phyloP scores from a whole-genome alignment of 208 protist species.

The Crithidia fasciculata region DNA sequence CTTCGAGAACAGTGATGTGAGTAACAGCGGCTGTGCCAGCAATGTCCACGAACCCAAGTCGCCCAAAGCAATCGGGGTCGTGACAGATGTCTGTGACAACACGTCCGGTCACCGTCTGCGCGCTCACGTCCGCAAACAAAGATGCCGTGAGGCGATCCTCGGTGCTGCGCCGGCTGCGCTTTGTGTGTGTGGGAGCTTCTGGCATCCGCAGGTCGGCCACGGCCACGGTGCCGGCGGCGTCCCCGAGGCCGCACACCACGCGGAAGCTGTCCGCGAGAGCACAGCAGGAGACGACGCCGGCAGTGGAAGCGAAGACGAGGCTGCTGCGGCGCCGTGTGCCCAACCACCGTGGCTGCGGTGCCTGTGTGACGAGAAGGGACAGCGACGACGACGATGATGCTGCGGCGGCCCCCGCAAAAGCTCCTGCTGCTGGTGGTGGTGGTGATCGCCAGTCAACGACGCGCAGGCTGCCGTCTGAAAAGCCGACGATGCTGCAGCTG shows the following conservation, averaged over 20 bases:
- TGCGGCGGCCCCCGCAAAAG: background rate
- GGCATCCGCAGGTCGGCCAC: constrained; percentile 65
- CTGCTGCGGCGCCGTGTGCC: constrained; percentile 12
- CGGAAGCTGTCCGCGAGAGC: constrained; percentile 56
- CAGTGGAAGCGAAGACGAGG: constrained; percentile 17
- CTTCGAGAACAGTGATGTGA: constrained; percentile 46
- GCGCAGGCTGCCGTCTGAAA: constrained; percentile 63
- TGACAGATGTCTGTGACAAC: constrained; percentile 53
- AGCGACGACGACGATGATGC: background rate
- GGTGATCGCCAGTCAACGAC: constrained; percentile 69
- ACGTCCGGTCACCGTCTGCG: constrained; percentile 39
- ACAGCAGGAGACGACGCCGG: constrained; percentile 74
- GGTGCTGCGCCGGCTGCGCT: background rate
- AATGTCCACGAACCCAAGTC: constrained; percentile 64
- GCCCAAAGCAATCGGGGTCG: constrained; percentile 30
- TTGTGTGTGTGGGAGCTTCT: constrained; percentile 7
- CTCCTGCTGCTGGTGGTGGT: background rate
- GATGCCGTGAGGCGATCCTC: constrained; percentile 3
- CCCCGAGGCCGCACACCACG: constrained; percentile 68
- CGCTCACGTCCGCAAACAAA: constrained; percentile 11
- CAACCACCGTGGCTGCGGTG: constrained; percentile 53
- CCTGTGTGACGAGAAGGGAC: constrained; percentile 7
- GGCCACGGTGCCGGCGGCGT: constrained; percentile 57
- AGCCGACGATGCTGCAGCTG: constrained; percentile 56
- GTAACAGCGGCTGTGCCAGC: constrained; percentile 37